Evolutionary conservation across 31 red algal genomes (phyloP), one percentile per base, ranked within the genome.

Genomic region (Bonnemaisonia californica): DNA sequence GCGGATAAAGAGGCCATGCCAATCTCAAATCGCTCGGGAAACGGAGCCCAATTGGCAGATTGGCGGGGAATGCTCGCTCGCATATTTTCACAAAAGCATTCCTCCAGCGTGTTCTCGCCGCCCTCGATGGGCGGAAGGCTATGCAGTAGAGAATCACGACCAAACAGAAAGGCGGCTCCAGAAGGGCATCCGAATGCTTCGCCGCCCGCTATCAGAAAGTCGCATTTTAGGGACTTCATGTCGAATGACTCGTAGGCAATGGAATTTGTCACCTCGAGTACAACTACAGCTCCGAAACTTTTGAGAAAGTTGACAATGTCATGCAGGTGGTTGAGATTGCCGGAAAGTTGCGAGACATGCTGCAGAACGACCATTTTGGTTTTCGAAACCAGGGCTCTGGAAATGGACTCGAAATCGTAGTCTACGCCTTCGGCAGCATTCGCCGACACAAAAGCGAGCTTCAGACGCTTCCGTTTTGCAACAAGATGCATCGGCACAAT

Each of bases 21-120:
- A 42, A 74, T 36, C 62, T 88, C 84, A 39, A 88, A 88, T 2
- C 84, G 73, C 47, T 78, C 84, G 3, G 84, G 84, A 28, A 80
- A 13, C 55, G 74, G 54, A 19, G 58, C 76, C 84, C 84, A 88
- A 24, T 76, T 76, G 4, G 26, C 4, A 34, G 24, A 19, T 5
- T 76, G 41, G 18, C 61, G 58, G 23, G 34, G 29, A 38, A 40
- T 54, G 11, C 60, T 54, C 41, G 32, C 29, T 16, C 24, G 22
- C 29, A 42, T 12, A 3, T 51, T 57, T 19, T 41, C 36, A 1
- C 77, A 31, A 1, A 31, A 19, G 28, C 51, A 57, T 4, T 73
- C 21, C 21, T 80, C 39, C 28, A 70, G 64, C 34, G 84, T 29
- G 34, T 78, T 24, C 40, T 88, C 84, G 29, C 74, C 84, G n/a